Conservation (phyloP, 352 stramenopile species). For the Globisporangium canariense region DNA sequence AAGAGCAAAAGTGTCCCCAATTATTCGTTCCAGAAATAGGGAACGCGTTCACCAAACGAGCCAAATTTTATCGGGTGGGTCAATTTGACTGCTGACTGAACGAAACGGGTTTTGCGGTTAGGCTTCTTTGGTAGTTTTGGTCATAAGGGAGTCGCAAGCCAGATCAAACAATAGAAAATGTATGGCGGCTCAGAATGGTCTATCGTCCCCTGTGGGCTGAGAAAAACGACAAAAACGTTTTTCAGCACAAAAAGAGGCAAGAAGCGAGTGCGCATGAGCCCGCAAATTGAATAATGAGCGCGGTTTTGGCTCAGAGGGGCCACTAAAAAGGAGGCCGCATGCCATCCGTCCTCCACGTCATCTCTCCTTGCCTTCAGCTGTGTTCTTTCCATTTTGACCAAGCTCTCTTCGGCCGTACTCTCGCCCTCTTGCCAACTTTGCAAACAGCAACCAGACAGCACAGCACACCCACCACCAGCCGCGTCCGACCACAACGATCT, state of each 20-base stretch:
- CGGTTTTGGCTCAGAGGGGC: neutral
- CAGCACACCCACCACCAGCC: no score
- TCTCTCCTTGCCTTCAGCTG: neutral
- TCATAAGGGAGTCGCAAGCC: no score
- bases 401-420: no score
- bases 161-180: neutral
- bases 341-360: neutral
- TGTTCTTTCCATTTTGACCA: no score
- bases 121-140: neutral
- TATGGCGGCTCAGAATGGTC: neutral
- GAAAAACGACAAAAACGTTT: neutral
- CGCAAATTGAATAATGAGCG: neutral
- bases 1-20: no score
- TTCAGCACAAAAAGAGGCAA: neutral
- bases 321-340: neutral
- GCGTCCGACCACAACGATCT: no score
- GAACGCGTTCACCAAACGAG: no score
- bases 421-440: no score
- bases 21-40: no score
- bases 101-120: neutral
- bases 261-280: neutral
- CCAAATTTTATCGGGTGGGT: no score
- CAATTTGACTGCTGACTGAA: no score
- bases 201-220: neutral
- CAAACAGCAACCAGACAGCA: no score